phyloP scores from a whole-genome alignment of 2,329 filamentous ascomycete species.

The Albifimbria verrucaria region DNA sequence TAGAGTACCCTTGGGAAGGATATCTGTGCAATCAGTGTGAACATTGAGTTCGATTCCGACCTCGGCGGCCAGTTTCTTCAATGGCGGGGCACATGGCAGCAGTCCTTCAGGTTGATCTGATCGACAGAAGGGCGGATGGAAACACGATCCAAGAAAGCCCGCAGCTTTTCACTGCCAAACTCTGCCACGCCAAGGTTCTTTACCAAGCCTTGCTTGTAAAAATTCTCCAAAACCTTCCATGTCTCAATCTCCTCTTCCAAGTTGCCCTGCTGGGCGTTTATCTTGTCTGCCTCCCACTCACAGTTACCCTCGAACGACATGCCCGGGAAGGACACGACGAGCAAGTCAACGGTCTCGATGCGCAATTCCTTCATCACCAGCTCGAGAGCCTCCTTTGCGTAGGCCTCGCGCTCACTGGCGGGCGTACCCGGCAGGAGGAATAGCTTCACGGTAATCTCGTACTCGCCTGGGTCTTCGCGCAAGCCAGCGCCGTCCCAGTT shows the following conservation, averaged over 20 bases:
- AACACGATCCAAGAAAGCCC: conserved; percentile 70
- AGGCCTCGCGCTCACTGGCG: conserved; percentile 59
- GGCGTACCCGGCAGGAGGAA: conserved; percentile 81
- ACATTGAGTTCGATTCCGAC: conserved; percentile 84
- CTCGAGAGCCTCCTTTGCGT: conserved; percentile 74
- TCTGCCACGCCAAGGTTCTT: conserved; percentile 81
- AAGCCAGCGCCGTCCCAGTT: conserved; percentile 69
- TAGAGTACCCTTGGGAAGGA: conserved; percentile 81
- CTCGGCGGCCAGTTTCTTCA: conserved; percentile 80
- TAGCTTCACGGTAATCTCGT: conserved; percentile 93
- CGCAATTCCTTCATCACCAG: conserved; percentile 79
- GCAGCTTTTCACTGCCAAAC: conserved; percentile 80
- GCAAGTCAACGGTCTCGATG: conserved; percentile 73
- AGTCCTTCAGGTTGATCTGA: conserved; percentile 95
- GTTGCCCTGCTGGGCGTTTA: conserved; percentile 58
- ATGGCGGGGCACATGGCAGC: conserved; percentile 91
- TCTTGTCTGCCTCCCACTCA: conserved; percentile 69
- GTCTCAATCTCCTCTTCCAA: conserved; percentile 67
- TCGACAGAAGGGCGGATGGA: conserved; percentile 76
- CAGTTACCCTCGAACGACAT: conserved; percentile 92
- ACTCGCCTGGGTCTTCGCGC: conserved; percentile 76
- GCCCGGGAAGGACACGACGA: conserved; percentile 90
- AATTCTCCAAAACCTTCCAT: conserved; percentile 69
- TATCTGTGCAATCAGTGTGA: conserved; percentile 90
- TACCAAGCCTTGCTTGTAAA: conserved; percentile 70